These are phyloP conservation scores for Poa pratensis DNA, from an alignment of 176 grass and related monocot species.

Conservation along the genomic window DNA sequence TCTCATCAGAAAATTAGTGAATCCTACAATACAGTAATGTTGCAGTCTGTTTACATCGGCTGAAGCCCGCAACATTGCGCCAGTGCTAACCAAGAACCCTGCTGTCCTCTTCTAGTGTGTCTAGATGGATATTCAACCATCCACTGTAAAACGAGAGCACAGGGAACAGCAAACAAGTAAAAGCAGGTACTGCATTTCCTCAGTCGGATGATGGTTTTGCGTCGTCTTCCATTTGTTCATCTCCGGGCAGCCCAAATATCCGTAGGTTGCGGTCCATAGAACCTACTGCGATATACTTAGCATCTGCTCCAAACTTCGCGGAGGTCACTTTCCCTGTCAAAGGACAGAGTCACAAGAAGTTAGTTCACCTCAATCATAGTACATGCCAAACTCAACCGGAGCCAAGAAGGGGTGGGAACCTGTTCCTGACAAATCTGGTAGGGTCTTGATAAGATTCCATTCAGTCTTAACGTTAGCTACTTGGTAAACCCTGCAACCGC, in stretches of 20 bases:
- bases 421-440: conserved; percentile 97
- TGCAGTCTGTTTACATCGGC: conserved; percentile 48
- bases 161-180: conserved; percentile 16
- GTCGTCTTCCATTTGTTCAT: conserved; percentile 66
- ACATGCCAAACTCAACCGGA: conserved; percentile 16
- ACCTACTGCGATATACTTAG: conserved; percentile 80
- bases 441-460: conserved; percentile 96
- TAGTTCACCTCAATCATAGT: background rate
- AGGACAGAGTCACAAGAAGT: conserved; percentile 13
- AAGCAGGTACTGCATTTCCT: conserved; percentile 33
- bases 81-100: conserved; percentile 21
- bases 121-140: conserved; percentile 14
- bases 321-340: conserved; percentile 79
- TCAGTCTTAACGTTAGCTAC: conserved; percentile 93
- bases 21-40: conserved; percentile 57
- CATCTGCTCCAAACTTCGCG: conserved; percentile 86
- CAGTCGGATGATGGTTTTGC: conserved; percentile 47
- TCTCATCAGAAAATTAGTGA: conserved; percentile 57
- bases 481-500: conserved; percentile 81
- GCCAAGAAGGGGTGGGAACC: conserved; percentile 41
- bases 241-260: conserved; percentile 90
- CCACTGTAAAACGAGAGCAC: background rate
- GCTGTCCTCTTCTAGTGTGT: background rate
- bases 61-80: background rate
- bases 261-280: conserved; percentile 98